These are phyloP conservation scores for Citeromyces hawaiiensis DNA, from an alignment of 1,139 yeast species.

Conservation along the genomic window DNA sequence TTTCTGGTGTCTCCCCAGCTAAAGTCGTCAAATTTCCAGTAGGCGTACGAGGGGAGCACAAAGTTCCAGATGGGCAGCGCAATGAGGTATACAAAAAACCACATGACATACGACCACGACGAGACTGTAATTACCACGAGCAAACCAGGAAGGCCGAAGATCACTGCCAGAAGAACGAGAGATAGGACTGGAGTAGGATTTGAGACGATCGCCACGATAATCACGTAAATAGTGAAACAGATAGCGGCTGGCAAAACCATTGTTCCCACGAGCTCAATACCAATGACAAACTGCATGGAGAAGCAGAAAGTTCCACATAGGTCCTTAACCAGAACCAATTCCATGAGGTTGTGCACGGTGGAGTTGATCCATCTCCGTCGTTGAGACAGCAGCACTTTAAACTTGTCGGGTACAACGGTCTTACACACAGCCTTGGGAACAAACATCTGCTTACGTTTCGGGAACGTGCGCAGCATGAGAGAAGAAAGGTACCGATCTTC, in stretches of 20 bases:
- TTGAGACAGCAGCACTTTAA: constrained; percentile 76
- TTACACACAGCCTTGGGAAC: constrained; percentile 94
- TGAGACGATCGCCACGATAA: constrained; percentile 63
- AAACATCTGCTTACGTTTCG: constrained; percentile 85
- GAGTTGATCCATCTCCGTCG: constrained; percentile 98
- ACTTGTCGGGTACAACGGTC: constrained; percentile 79
- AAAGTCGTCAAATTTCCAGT: constrained; percentile 96
- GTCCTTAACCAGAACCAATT: constrained; percentile 75
- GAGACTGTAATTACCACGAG: constrained; percentile 84
- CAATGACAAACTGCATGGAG: constrained; percentile 92
- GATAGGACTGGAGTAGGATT: constrained; percentile 77
- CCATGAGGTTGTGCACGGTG: constrained; percentile 91
- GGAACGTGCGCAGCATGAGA: constrained; percentile 85
- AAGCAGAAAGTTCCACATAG: constrained; percentile 95
- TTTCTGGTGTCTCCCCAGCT: constrained; percentile 98
- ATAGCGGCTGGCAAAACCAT: constrained; percentile 89
- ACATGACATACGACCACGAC: constrained; percentile 57
- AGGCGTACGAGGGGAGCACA: constrained; percentile 78
- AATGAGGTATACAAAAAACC: constrained; percentile 70
- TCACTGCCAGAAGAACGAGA: constrained; percentile 62
- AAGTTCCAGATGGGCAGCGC: constrained; percentile 96
- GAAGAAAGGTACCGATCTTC: constrained; percentile 88
- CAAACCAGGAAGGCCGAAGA: constrained; percentile 84
- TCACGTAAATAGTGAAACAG: constrained; percentile 72
- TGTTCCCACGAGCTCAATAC: constrained; percentile 82